Conservation (phyloP, 345 rosid genomes). For the Lenwebbia sp. region DNA sequence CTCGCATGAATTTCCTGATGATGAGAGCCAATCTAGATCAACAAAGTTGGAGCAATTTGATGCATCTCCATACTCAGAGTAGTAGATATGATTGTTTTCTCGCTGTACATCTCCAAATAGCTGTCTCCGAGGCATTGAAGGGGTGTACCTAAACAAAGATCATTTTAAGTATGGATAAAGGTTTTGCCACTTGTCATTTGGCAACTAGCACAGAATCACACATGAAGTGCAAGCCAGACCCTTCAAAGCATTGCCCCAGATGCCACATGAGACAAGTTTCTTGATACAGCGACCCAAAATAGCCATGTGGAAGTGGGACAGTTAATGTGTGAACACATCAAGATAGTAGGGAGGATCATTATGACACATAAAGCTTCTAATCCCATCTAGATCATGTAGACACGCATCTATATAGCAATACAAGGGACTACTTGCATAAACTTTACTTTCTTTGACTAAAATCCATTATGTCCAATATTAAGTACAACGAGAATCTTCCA, state of each 20-base stretch:
- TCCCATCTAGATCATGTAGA: not conserved
- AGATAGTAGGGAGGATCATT: not conserved
- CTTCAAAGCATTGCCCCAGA: not conserved
- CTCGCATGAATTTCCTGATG: conserved; percentile 84
- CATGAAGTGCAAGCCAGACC: not conserved
- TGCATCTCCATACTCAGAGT: conserved; percentile 54
- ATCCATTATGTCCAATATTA: not conserved
- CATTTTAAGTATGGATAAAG: not conserved
- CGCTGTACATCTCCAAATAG: conserved; percentile 65
- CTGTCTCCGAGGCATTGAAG: conserved; percentile 62
- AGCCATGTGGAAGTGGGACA: not conserved
- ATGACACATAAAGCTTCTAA: not conserved
- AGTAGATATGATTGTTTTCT: conserved; percentile 42
- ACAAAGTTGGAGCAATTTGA: conserved; percentile 81
- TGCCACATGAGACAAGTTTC: not conserved
- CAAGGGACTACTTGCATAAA: not conserved
- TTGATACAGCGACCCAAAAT: not conserved
- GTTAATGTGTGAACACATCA: not conserved
- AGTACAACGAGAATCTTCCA: not conserved
- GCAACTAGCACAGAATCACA: not conserved
- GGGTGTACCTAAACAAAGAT: conserved; percentile 46
- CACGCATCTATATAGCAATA: not conserved
- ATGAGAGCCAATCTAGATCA: conserved; percentile 89
- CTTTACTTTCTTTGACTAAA: not conserved
- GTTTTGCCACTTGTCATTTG: not conserved